These are phyloP conservation scores for Diutina pseudorugosa DNA, from an alignment of 1,139 yeast genomes.

Conservation along the genomic window DNA sequence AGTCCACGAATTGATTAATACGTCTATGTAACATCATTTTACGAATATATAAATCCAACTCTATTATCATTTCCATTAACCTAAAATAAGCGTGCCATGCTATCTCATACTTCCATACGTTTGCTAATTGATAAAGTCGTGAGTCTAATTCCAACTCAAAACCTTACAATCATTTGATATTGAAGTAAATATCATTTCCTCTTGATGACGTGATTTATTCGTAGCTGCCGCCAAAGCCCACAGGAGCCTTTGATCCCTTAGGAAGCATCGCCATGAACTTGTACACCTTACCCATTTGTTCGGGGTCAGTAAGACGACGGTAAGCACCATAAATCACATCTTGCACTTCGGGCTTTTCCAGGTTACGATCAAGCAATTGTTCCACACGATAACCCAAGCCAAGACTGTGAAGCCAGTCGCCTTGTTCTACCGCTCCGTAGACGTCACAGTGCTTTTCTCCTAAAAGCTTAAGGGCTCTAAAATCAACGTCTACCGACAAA, in stretches of 20 bases:
- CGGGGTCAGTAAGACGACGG: constrained; percentile 47
- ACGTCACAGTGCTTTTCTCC: constrained; percentile 14
- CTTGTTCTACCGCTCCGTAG: constrained; percentile 62
- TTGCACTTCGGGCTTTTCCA: constrained; percentile 15
- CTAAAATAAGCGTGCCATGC: too few relatives aligned
- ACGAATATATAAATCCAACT: too few relatives aligned
- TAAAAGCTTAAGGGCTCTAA: constrained; percentile 35
- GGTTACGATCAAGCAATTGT: constrained; percentile 28
- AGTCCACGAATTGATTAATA: too few relatives aligned
- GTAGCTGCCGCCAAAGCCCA: constrained; percentile 17
- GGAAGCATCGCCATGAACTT: constrained; percentile 62
- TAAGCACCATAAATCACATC: constrained; percentile 41
- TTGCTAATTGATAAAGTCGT: too few relatives aligned
- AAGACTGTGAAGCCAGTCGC: constrained; percentile 66
- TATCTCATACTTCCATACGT: too few relatives aligned
- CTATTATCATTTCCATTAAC: too few relatives aligned
- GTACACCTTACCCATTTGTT: constrained; percentile 68
- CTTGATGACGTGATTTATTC: too few relatives aligned
- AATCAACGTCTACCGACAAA: constrained; percentile 77
- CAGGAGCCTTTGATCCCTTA: constrained; percentile 21
- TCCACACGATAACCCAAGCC: constrained; percentile 55
- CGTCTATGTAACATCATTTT: too few relatives aligned
- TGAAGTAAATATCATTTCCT: too few relatives aligned
- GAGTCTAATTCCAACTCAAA: too few relatives aligned
- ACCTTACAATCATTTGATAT: too few relatives aligned